Base-by-base conservation (phyloP, 2,329 filamentous ascomycete genomes). In the Epichloe brachyelytri region DNA sequence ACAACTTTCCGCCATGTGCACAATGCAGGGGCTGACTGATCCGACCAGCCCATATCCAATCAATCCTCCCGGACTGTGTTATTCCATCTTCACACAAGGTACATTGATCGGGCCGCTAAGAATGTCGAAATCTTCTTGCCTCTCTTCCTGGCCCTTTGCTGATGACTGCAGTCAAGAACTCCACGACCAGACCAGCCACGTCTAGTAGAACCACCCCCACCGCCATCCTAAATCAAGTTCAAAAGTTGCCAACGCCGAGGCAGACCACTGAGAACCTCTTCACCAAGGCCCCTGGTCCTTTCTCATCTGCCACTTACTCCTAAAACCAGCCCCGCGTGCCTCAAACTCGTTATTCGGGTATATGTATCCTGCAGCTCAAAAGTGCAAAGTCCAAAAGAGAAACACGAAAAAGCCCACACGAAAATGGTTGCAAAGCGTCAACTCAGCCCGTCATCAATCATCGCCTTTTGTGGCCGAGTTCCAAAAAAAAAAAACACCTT, bases 221-320 rank as follows among this genome's bases (percentile, higher is more conserved):
- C 20, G 20, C n/a, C 30, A 19, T 46, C 33, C 43, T 30, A n/a
- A n/a, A 47, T 20, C 19, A 22, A 39, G 12, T 20, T 40, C 46
- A 41, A 40, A 48, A 48, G 26, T 48, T 43, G 46, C 46, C 26
- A 43, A 48, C 38, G 46, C 46, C 46, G 20, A 17, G 40, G 20
- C 37, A 12, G 19, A 37, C 46, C 38, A n/a, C 26, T 36, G 46
- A 11, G 33, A 26, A 26, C 22, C 22, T 26, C 26, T 26, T 22
- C 22, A 6, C 22, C 0, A 22, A 48, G n/a, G 11, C 26, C 6
- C 34, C 22, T 2, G 43, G 7, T 26, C 22, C 26, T 26, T 8
- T 26, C 7, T 8, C 26, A 26, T 26, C 26, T 8, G 7, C 26
- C 15, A n/a, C 37, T 17, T 7, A 41, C 39, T 17, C 39, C 39